Percentiles rank a stretch among this genome's conserved stretches.
Evolutionary conservation across 805 yeast genomes (phyloP).

Genomic region (Kazachstania africana): DNA sequence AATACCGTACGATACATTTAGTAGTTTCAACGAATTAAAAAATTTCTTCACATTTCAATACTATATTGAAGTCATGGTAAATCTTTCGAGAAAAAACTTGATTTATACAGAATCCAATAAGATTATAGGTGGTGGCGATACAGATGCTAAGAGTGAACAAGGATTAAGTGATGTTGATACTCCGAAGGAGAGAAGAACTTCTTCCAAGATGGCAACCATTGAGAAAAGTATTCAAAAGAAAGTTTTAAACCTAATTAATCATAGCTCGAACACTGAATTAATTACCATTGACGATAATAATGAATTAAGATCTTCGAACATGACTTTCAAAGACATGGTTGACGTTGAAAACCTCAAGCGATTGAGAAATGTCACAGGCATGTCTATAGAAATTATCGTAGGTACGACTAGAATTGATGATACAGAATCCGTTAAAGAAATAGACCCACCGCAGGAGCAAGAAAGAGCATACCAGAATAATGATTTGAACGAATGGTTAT

Average conservation of each 20-base stretch:
- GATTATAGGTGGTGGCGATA: constrained; percentile 16
- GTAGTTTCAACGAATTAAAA: constrained; percentile 58
- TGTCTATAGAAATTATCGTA: constrained; percentile 66
- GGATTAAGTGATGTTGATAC: background rate
- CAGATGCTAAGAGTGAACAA: constrained; percentile 3
- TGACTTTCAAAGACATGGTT: constrained; percentile 34
- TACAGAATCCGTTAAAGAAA: background rate
- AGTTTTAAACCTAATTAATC: constrained; percentile 6
- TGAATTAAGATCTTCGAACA: constrained; percentile 18
- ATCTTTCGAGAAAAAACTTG: constrained; percentile 51
- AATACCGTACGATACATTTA: constrained; percentile 78
- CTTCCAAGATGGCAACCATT: constrained; percentile 1
- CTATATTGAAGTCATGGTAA: constrained; percentile 73
- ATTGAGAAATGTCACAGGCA: constrained; percentile 65
- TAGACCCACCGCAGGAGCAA: background rate
- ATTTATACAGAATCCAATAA: constrained; percentile 26
- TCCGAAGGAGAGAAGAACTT: background rate
- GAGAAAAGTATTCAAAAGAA: constrained; percentile 9
- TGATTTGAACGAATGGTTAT: constrained; percentile 9
- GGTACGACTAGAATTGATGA: constrained; percentile 42
- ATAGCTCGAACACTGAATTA: background rate
- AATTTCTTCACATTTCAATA: constrained; percentile 66
- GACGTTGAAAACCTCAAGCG: constrained; percentile 74
- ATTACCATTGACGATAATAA: constrained; percentile 9
- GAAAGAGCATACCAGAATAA: background rate